These are phyloP conservation scores for Sporisorium graminicola DNA, from an alignment of 1,284 basidiomycete genomes.

Conservation along the genomic window DNA sequence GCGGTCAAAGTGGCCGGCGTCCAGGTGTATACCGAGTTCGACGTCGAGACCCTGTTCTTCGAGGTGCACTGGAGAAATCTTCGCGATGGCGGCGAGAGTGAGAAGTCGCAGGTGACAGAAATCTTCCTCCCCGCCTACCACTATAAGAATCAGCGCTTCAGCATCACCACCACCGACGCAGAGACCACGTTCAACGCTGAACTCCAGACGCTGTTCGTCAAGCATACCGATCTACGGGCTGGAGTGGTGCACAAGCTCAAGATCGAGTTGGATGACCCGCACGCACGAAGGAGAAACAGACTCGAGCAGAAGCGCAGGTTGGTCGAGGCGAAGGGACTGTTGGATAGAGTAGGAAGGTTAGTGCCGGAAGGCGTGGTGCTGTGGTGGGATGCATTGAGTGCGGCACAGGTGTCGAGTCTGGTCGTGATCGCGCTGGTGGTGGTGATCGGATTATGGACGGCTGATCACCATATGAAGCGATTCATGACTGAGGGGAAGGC, in stretches of 20 bases:
- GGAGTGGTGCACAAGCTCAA: slow-evolving; percentile 43
- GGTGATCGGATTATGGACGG: slow-evolving; percentile 21
- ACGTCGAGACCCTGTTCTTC: slow-evolving; percentile 54
- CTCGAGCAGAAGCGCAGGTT: slow-evolving; percentile 12
- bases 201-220: slow-evolving; percentile 54
- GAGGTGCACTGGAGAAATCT: slow-evolving; percentile 63
- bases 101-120: slow-evolving; percentile 39
- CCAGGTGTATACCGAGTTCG: slow-evolving; percentile 55
- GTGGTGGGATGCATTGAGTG: slow-evolving; percentile 22
- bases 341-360: slow-evolving; percentile 10
- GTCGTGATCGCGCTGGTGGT: slow-evolving; percentile 16
- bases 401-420: slow-evolving; percentile 24
- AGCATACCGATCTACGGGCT: slow-evolving; percentile 31
- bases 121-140: slow-evolving; percentile 58
- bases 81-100: slow-evolving; percentile 18
- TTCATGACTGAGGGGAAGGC: slow-evolving; percentile 10
- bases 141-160: slow-evolving; percentile 38
- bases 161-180: slow-evolving; percentile 42
- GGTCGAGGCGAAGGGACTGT: slow-evolving; percentile 8
- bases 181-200: slow-evolving; percentile 36
- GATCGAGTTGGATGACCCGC: slow-evolving; percentile 34
- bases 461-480: slow-evolving; percentile 23
- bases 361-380: slow-evolving; percentile 23
- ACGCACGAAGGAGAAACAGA: slow-evolving; percentile 11
- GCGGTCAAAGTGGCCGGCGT: slow-evolving; percentile 68